Base-by-base conservation (phyloP, 176 grass and related monocot genomes). In the Zea luxurians region DNA sequence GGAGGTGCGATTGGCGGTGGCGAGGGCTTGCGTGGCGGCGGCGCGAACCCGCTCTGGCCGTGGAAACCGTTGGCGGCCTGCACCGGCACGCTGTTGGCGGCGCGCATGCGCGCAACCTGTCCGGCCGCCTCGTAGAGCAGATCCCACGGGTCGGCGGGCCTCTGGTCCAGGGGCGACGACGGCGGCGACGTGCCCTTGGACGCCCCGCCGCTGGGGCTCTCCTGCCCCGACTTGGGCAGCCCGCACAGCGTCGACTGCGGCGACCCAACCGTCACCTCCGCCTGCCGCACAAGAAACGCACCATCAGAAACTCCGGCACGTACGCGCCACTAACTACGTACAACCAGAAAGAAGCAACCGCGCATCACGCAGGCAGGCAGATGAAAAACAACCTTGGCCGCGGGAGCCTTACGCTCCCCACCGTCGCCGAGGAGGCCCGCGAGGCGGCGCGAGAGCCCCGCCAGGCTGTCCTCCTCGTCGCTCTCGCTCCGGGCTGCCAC, bases 111-210 rank as follows among this genome's bases (percentile, higher is more conserved):
- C 12, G 90, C 83, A 2, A 95, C 96, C 78, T 95, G 83, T 0
- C 81, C 88, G 2, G 88, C 89, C 0, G 92, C 92, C 76, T 94
- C 89, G 45, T 78, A 84, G 1, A 99, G 75, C 1, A 99, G 58
- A 40, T 91, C 90, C 80, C 92, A 88, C 0, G 86, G 83, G 67
- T 91, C 79, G 0, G 86, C 79, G 44, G 85, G 87, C 8, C 5
- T 45, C 77, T 83, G 83, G 80, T 89, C 89, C 42, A 86, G 53
- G 40, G 92, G 96, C 59, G 92, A 96, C 9, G 86, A 90, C 43
- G 92, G 87, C 18, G 92, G 92, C 0, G 96, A 99, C 61, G 83
- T 92, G 0, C 90, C 88, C 68, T 89, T 84, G 1, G 96, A 99
- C 3, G 78, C 73, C 0, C 38, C 83, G 36, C 88, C 86, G 59